Base-by-base conservation (phyloP, 2,329 filamentous ascomycete species). In the Corniculantispora saksenae region DNA sequence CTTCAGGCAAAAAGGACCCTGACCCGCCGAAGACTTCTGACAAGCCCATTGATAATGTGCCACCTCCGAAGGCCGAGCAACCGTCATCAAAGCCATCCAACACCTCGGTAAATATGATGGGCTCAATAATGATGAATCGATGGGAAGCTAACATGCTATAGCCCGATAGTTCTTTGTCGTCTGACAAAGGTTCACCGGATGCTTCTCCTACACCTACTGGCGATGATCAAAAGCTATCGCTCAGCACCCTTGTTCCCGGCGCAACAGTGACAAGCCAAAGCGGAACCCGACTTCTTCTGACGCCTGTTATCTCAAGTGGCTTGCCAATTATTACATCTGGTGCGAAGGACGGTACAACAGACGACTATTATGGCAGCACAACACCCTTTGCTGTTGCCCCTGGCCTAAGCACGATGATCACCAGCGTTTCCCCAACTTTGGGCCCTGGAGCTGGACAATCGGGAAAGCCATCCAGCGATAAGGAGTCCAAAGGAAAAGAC, bases 1-100 rank as follows among this genome's bases (percentile, higher is more conserved):
- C 53, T 9, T 43, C 58, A 35, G 43, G 32, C 54, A 12, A 55
- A 7, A 45, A 7, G 12, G 10, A 51, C 4, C 54, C 54, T 19
- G 23, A 53, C 12, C 45, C 40, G n/a, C 61, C 61, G 2, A 29
- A 59, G 27, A 25, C 29, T 13, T 47, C 62, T 12, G n/a, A 35
- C 10, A 47, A 58, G 25, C 55, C 62, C 19, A 13, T 60, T 25
- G 62, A 64, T 21, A 53, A 48, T 54, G 9, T 64, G 5, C 62
- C 62, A 1, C 62, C 62, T 12, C 62, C 62, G 23, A 64, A 64
- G 38, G 62, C 55, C 35, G 62, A 64, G 25, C 35, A 63, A 21
- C 60, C 60, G 8, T 25, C 38, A 4, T 40, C 47, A 25, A 38
- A 13, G 45, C 19, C 45, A 50, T 47, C 38, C 17, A 21, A 9